phyloP scores from a whole-genome alignment of 768 basidiomycete genomes.

The Tricholomella constricta region DNA sequence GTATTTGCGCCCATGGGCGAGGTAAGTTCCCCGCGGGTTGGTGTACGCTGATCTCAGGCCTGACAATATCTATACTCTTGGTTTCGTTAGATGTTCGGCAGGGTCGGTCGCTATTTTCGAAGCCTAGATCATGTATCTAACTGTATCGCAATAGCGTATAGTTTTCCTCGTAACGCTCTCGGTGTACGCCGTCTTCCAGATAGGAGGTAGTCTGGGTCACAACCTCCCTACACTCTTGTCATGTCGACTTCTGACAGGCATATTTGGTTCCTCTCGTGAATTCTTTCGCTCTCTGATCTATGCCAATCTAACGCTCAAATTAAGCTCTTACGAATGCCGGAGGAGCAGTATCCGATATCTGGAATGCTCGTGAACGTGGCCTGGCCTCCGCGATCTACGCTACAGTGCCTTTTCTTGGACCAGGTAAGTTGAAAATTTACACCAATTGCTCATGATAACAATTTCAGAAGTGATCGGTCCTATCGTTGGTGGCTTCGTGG shows the following conservation, averaged over 20 bases:
- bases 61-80: background rate
- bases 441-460: background rate
- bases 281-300: conserved; percentile 5
- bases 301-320: conserved; percentile 8
- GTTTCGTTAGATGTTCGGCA: conserved; percentile 49
- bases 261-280: conserved; percentile 58
- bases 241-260: conserved; percentile 57
- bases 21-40: conserved; percentile 32
- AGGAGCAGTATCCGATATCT: conserved; percentile 59
- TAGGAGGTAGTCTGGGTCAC: conserved; percentile 54
- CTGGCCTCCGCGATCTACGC: conserved; percentile 61
- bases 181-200: conserved; percentile 52
- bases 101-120: conserved; percentile 32
- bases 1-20: conserved; percentile 63
- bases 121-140: background rate
- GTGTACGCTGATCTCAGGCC: conserved; percentile 4
- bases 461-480: conserved; percentile 56
- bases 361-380: conserved; percentile 59
- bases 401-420: conserved; percentile 58
- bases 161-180: conserved; percentile 57
- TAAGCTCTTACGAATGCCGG: conserved; percentile 61
- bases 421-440: conserved; percentile 35
- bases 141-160: conserved; percentile 37
- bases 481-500: conserved; percentile 67
- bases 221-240: conserved; percentile 50